These are phyloP conservation scores for Gnomoniopsis smithogilvyi DNA, from an alignment of 2,329 filamentous ascomycete species.

Conservation along the genomic window DNA sequence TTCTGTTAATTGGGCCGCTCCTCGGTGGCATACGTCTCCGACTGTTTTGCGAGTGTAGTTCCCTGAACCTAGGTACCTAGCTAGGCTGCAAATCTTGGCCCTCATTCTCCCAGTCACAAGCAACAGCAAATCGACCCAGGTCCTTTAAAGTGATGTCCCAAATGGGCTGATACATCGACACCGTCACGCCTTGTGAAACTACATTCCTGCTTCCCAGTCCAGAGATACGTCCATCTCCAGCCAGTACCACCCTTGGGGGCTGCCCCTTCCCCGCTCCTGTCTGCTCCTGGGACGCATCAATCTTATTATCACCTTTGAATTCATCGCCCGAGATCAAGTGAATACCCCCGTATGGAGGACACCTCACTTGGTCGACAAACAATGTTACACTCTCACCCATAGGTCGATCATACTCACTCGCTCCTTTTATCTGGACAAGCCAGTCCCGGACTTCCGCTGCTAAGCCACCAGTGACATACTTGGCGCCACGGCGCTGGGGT, in stretches of 20 bases:
- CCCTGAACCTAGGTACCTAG: neutral
- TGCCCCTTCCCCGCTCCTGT: neutral
- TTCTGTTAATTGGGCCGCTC: no score
- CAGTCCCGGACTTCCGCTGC: conserved; percentile 41
- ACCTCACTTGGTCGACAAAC: conserved; percentile 24
- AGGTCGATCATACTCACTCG: conserved; percentile 19
- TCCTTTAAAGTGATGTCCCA: conserved; percentile 33
- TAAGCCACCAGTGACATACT: conserved; percentile 37
- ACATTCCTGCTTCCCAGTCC: conserved; percentile 25
- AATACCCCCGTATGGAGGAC: conserved; percentile 22
- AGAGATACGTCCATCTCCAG: conserved; percentile 24
- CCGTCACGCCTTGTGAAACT: conserved; percentile 25
- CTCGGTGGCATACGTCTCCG: no score
- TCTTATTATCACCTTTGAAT: neutral
- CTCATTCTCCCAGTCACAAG: conserved; percentile 33
- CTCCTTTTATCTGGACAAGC: conserved; percentile 40
- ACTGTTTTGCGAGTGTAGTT: neutral
- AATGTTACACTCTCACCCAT: conserved; percentile 16
- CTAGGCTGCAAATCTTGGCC: neutral
- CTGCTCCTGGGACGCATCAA: neutral
- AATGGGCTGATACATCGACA: conserved; percentile 32
- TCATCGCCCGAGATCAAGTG: conserved; percentile 25
- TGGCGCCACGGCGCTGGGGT: conserved; percentile 31
- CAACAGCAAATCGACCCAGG: conserved; percentile 32
- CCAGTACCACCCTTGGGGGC: conserved; percentile 19